phyloP scores from a whole-genome alignment of 2,329 filamentous ascomycete genomes.

The Aspergillus glaucus region DNA sequence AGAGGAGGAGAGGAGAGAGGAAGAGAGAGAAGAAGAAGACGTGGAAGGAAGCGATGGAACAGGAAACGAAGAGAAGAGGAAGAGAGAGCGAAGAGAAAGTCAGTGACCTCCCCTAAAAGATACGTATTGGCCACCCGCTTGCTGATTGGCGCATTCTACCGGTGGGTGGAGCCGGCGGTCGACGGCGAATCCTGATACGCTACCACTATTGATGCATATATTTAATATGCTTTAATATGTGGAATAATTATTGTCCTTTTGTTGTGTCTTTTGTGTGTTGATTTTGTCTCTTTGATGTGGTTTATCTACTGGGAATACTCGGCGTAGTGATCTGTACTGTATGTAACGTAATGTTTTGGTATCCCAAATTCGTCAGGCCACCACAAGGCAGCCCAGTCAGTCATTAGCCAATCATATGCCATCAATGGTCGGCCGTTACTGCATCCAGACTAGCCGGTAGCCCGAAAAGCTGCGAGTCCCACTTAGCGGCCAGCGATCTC shows the following conservation, averaged over 20 bases:
- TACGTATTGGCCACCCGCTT: constrained; percentile 2
- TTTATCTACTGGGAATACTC: not conserved
- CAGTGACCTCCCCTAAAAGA: not conserved
- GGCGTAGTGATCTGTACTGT: not conserved
- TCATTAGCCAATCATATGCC: not conserved
- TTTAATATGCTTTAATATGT: not conserved
- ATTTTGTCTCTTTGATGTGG: not conserved
- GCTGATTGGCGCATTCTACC: not conserved
- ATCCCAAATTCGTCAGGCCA: not conserved
- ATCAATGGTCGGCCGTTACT: constrained; percentile 4
- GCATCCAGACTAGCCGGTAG: constrained; percentile 12
- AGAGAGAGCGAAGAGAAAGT: constrained; percentile 1
- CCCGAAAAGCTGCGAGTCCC: constrained; percentile 5
- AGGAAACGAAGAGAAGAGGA: constrained; percentile 1
- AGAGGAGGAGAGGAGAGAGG: constrained; percentile 7
- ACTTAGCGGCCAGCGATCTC: constrained; percentile 13
- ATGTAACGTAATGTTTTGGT: not conserved
- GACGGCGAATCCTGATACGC: not conserved
- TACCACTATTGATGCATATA: no score
- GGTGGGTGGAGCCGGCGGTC: not conserved
- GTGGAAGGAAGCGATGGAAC: constrained; percentile 9
- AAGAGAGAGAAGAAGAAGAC: constrained; percentile 10
- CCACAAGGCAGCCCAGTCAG: not conserved
- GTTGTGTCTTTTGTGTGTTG: not conserved
- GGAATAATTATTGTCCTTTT: not conserved